These are phyloP conservation scores for Sisymbrium irio DNA, from an alignment of 345 rosid genomes.

Conservation along the genomic window DNA sequence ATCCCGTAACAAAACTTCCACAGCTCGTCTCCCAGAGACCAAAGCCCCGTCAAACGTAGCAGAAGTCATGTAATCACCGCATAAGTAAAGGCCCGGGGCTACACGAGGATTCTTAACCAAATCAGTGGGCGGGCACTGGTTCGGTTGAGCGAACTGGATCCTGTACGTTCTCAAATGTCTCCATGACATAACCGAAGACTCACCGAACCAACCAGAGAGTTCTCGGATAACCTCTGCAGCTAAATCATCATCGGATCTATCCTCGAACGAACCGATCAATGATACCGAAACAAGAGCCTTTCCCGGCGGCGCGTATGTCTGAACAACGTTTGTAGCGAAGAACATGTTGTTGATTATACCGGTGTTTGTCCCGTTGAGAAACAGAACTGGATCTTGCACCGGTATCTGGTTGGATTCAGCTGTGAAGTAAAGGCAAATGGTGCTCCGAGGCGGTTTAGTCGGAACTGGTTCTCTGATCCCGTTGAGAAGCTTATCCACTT, in stretches of 20 bases:
- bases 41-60: slow-evolving; percentile 93
- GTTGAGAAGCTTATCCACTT: slow-evolving; percentile 51
- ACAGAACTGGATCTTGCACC: slow-evolving; percentile 63
- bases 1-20: slow-evolving; percentile 59
- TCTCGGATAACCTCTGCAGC: slow-evolving; percentile 48
- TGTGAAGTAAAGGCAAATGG: slow-evolving; percentile 77
- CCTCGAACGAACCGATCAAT: slow-evolving; percentile 65
- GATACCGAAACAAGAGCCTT: slow-evolving; percentile 78
- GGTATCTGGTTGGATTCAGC: slow-evolving; percentile 54
- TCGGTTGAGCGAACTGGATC: slow-evolving; percentile 74
- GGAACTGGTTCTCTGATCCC: slow-evolving; percentile 39
- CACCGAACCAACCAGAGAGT: slow-evolving; percentile 73
- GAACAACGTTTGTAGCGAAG: slow-evolving; percentile 79
- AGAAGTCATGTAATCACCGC: slow-evolving; percentile 77
- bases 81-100: slow-evolving; percentile 48
- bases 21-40: slow-evolving; percentile 83
- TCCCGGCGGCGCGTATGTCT: slow-evolving; percentile 62
- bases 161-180: slow-evolving; percentile 71
- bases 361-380: slow-evolving; percentile 70
- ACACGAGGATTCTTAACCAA: slow-evolving; percentile 50
- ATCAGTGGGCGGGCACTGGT: slow-evolving; percentile 76
- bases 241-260: slow-evolving; percentile 49
- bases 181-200: slow-evolving; percentile 56
- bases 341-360: slow-evolving; percentile 93
- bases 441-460: slow-evolving; percentile 53